Conservation (phyloP, 371 early-diverging fungal genomes). For the Rhizopus microsporus region DNA sequence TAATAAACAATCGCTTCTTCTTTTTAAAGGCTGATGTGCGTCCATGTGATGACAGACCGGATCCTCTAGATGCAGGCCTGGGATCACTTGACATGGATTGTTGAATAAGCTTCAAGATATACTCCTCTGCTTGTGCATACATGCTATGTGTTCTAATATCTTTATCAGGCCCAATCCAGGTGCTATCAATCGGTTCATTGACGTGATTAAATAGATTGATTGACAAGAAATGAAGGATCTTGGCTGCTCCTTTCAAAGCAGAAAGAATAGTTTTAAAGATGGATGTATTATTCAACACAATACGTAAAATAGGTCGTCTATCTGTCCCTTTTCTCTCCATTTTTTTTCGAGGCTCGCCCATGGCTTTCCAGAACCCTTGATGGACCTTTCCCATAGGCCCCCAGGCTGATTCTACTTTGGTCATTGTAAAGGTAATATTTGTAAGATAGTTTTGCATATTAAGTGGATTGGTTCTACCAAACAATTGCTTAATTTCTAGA, state of each 20-base stretch:
- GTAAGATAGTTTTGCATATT: conserved; percentile 66
- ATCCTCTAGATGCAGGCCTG: not conserved
- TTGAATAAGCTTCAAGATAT: conserved; percentile 32
- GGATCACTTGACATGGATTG: not conserved
- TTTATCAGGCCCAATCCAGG: conserved; percentile 39
- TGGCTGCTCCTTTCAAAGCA: conserved; percentile 33
- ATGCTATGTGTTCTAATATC: conserved; percentile 40
- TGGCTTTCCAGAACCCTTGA: conserved; percentile 62
- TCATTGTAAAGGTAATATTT: conserved; percentile 51
- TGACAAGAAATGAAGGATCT: conserved; percentile 31
- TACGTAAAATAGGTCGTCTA: conserved; percentile 23
- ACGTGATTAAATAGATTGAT: conserved; percentile 40
- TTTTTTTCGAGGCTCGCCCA: conserved; percentile 44
- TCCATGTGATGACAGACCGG: conserved; percentile 20
- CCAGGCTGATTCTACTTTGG: conserved; percentile 42
- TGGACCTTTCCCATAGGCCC: conserved; percentile 61
- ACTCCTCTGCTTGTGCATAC: conserved; percentile 44
- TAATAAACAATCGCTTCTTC: conserved; percentile 43
- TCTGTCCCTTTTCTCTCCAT: conserved; percentile 1
- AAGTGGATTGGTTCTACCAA: conserved; percentile 55
- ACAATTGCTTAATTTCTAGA: not conserved
- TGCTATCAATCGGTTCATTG: conserved; percentile 47
- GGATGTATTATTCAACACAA: conserved; percentile 41
- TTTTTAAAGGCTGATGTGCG: not conserved
- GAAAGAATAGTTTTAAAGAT: conserved; percentile 41